These are phyloP conservation scores for Gracilariopsis chorda DNA, from an alignment of 23 red algal genomes.

Conservation along the genomic window DNA sequence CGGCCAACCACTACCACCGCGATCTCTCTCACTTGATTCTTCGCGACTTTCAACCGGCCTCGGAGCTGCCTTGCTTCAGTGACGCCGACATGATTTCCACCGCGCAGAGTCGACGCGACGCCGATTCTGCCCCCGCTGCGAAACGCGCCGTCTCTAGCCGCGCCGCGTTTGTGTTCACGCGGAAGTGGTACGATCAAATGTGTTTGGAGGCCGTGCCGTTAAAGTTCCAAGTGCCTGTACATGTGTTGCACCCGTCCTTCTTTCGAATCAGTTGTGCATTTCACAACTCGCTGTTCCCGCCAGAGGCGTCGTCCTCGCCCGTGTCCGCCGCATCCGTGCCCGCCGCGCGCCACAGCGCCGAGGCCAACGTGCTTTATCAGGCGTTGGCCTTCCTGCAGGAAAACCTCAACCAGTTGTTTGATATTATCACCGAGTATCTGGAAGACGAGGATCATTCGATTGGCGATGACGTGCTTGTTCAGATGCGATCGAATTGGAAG, in stretches of 20 bases:
- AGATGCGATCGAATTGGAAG: background rate
- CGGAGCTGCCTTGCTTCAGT: no score
- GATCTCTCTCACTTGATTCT: background rate
- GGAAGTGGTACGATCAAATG: slow-evolving; percentile 5
- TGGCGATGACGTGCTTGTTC: background rate
- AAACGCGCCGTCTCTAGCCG: no score
- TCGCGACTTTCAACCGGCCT: no score
- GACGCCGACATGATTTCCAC: no score
- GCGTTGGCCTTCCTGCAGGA: background rate
- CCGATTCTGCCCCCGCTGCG: no score
- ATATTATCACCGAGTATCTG: background rate
- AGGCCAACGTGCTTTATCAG: background rate
- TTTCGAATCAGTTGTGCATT: background rate
- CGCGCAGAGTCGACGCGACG: no score
- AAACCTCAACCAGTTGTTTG: background rate
- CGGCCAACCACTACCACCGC: background rate
- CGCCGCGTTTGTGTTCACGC: background rate
- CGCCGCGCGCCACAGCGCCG: background rate
- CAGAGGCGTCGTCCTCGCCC: background rate
- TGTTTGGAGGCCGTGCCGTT: background rate
- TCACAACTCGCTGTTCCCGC: background rate
- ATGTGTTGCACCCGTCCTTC: background rate
- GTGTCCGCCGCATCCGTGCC: background rate
- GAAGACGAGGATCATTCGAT: background rate
- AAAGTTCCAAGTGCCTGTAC: background rate